Evolutionary conservation across 73 alveolate genomes (phyloP).

Genomic region (Blepharisma japonicum): DNA sequence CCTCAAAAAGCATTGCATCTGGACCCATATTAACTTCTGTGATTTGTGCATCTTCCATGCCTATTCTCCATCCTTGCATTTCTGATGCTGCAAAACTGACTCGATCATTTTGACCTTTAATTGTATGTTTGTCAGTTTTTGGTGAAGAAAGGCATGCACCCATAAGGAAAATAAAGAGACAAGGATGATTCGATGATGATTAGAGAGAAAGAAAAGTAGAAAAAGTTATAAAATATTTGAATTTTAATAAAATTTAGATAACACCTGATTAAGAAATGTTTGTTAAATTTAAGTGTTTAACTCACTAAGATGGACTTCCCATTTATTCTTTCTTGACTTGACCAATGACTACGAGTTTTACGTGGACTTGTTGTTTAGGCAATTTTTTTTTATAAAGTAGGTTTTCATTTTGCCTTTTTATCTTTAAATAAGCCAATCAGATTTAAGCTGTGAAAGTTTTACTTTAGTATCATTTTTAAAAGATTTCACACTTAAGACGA

Average conservation of each 20-base stretch:
- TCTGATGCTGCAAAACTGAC: constrained; percentile 55
- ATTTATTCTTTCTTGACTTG: too few species aligned
- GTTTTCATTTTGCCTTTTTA: too few species aligned
- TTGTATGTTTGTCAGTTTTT: constrained; percentile 62
- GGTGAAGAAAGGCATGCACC: constrained; percentile 81
- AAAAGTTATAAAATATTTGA: too few species aligned
- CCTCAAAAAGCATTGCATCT: constrained; percentile 74
- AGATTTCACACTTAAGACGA: too few species aligned
- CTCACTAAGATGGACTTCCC: too few species aligned
- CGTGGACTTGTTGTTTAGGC: background rate
- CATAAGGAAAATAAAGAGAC: too few species aligned
- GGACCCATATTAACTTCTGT: constrained; percentile 56
- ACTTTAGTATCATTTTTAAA: too few species aligned
- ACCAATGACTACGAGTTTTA: background rate
- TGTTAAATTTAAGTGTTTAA: too few species aligned
- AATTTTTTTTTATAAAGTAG: background rate
- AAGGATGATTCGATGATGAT: too few species aligned
- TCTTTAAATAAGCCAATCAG: background rate
- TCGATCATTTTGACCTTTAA: constrained; percentile 56
- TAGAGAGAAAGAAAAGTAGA: too few species aligned
- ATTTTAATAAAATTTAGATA: too few species aligned
- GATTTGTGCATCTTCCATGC: constrained; percentile 88
- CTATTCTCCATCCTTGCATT: constrained; percentile 67
- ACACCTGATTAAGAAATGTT: too few species aligned
- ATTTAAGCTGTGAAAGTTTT: background rate